These are phyloP conservation scores for Guadua angustifolia DNA, from an alignment of 176 grass and related monocot species.

Conservation along the genomic window DNA sequence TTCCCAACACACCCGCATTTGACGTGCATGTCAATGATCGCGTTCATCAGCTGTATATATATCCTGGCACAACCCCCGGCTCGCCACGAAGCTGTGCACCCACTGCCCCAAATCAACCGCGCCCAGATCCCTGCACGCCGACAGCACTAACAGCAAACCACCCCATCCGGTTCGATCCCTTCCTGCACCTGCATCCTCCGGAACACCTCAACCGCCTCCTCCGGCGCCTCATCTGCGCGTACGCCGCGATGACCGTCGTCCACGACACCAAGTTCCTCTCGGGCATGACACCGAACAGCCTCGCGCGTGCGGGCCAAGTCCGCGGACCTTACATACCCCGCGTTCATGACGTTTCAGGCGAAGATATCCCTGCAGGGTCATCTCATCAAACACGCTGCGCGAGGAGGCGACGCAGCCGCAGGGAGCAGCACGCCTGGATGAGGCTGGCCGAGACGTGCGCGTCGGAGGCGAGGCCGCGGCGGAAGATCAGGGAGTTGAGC, in stretches of 20 bases:
- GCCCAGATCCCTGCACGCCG: too few relatives aligned
- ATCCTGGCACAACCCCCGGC: too few relatives aligned
- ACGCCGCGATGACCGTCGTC: conserved; percentile 68
- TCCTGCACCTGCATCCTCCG: too few relatives aligned
- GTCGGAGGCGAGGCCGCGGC: conserved; percentile 46
- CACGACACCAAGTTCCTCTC: conserved; percentile 67
- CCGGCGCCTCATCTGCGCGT: too few relatives aligned
- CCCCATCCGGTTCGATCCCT: too few relatives aligned
- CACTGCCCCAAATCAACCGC: too few relatives aligned
- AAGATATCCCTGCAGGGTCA: conserved; percentile 51
- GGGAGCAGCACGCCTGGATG: conserved; percentile 50
- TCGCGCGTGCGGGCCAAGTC: conserved; percentile 43
- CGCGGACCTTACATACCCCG: conserved; percentile 55
- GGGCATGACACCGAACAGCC: conserved; percentile 71
- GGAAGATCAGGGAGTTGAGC: conserved; percentile 53
- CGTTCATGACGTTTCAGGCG: conserved; percentile 52
- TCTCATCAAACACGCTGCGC: conserved; percentile 67
- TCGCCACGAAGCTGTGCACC: too few relatives aligned
- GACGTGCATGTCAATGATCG: conserved; percentile 79
- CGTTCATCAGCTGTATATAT: too few relatives aligned
- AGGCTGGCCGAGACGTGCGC: conserved; percentile 56
- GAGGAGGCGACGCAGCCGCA: conserved; percentile 42
- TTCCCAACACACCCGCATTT: conserved; percentile 66
- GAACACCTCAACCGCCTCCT: too few relatives aligned
- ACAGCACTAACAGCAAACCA: too few relatives aligned